Base-by-base conservation (phyloP, 1,139 yeast species). In the Kodamaea plutei region DNA sequence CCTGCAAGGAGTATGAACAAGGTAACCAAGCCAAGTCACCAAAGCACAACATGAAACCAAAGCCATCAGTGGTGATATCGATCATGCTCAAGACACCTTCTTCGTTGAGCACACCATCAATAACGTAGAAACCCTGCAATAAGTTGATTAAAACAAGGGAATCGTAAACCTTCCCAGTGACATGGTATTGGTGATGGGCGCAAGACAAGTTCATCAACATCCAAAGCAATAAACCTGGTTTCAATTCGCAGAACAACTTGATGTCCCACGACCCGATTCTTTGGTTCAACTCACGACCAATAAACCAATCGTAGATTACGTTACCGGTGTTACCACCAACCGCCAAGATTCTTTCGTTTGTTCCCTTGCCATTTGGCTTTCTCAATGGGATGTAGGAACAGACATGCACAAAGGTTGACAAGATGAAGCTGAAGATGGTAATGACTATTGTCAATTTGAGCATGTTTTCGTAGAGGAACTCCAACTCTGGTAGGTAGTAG, bases 21-120 rank as follows among this genome's bases (percentile, higher is more conserved):
- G 98, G 98, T n/a, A 91, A 87, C 68, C 93, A 74, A 1, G 94
- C 79, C 49, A 91, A 69, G 54, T 91, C 98, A 20, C 98, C 98
- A 63, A 89, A 89, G 6, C 89, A 76, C 31, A 91, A 67, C 98
- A 91, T 91, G 61, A 80, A 88, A 1, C 98, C 98, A 56, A 91
- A 87, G 0, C 98, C 98, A 59, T 91, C 98, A 12, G 96, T 85
- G 9, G 95, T 84, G 32, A 88, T 76, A 53, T 91, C 98, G 72
- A 91, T 89, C 96, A 93, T 93, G 4, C 93, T 78, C 39, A 91
- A 65, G 10, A 82, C 72, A 8, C 96, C 96, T 47, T 78, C 84
- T 56, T 91, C 98, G 54, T 88, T 88, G 43, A 85, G 64, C 1
- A 91, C 94, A 23, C 97, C 96, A 52, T 93, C 98, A 48, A 88